These are phyloP conservation scores for Trypanosoma cruzi DNA, from an alignment of 208 protist species.

Conservation along the genomic window DNA sequence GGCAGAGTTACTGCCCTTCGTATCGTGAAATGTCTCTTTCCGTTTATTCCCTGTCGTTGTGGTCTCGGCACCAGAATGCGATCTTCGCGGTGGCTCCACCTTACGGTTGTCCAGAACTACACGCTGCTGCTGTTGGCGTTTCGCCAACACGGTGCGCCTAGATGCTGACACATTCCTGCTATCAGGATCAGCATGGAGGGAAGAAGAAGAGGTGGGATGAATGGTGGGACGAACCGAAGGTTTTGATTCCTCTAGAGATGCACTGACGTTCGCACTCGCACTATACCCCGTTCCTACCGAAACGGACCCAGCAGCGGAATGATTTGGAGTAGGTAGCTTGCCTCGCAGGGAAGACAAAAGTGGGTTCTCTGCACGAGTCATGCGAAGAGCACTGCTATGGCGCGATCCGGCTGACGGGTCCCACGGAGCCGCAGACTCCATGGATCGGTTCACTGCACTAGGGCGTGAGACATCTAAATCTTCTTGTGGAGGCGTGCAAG, in stretches of 20 bases:
- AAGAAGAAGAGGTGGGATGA: conserved; percentile 16
- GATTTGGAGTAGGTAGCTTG: conserved; percentile 30
- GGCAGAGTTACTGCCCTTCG: conserved; percentile 23
- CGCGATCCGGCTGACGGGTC: conserved; percentile 45
- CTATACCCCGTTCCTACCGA: conserved; percentile 23
- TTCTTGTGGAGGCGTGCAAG: conserved; percentile 76
- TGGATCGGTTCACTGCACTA: conserved; percentile 44
- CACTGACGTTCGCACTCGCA: conserved; percentile 26
- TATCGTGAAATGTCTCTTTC: conserved; percentile 8
- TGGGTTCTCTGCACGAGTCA: conserved; percentile 57
- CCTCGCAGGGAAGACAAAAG: conserved; percentile 48
- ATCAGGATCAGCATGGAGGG: conserved; percentile 28
- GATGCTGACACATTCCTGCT: conserved; percentile 21
- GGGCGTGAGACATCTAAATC: conserved; percentile 35
- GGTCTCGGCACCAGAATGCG: not conserved
- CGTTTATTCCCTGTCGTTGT: not conserved
- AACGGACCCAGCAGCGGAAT: conserved; percentile 22
- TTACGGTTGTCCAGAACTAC: conserved; percentile 24
- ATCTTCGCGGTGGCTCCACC: not conserved
- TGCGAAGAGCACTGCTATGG: conserved; percentile 41
- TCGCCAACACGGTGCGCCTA: conserved; percentile 5
- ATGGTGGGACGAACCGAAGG: conserved; percentile 7
- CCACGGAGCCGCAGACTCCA: conserved; percentile 73
- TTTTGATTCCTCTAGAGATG: conserved; percentile 19
- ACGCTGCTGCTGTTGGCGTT: conserved; percentile 12